Conservation (phyloP, 768 basidiomycete species). For the Rhodotorula kratochvilovae region DNA sequence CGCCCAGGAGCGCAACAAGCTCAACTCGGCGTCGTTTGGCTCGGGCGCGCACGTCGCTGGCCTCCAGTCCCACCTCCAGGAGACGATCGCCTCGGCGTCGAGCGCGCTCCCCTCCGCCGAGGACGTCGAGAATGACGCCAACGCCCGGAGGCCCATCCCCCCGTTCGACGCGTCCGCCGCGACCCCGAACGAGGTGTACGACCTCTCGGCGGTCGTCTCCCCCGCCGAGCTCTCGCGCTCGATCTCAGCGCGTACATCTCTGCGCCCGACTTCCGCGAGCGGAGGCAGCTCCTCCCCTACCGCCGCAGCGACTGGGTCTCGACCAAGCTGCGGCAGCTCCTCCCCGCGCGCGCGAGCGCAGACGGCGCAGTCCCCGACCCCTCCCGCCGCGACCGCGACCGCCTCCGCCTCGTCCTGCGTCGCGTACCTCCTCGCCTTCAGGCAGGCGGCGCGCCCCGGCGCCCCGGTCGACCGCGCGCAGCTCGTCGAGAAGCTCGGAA, state of each 20-base stretch:
- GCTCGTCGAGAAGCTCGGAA: slow-evolving; percentile 53
- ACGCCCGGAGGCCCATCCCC: slow-evolving; percentile 63
- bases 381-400: slow-evolving; percentile 38
- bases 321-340: slow-evolving; percentile 55
- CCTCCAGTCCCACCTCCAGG: slow-evolving; percentile 60
- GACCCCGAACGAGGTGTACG: slow-evolving; percentile 61
- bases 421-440: slow-evolving; percentile 72
- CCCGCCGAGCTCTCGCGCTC: slow-evolving; percentile 75
- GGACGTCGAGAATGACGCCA: slow-evolving; percentile 18
- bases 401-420: slow-evolving; percentile 66
- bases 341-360: slow-evolving; percentile 44
- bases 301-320: slow-evolving; percentile 67
- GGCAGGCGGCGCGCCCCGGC: slow-evolving; percentile 49
- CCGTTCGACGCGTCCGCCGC: slow-evolving; percentile 63
- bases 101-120: slow-evolving; percentile 58
- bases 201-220: slow-evolving; percentile 63
- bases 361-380: slow-evolving; percentile 43
- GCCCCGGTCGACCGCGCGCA: slow-evolving; percentile 55
- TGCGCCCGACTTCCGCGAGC: slow-evolving; percentile 54
- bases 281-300: slow-evolving; percentile 60
- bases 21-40: slow-evolving; percentile 83
- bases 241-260: slow-evolving; percentile 58
- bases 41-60: slow-evolving; percentile 58
- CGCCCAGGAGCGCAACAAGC: slow-evolving; percentile 79
- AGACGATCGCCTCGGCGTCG: slow-evolving; percentile 71